phyloP scores from a whole-genome alignment of 2,329 filamentous ascomycete species.

The Epichloe glyceriae region DNA sequence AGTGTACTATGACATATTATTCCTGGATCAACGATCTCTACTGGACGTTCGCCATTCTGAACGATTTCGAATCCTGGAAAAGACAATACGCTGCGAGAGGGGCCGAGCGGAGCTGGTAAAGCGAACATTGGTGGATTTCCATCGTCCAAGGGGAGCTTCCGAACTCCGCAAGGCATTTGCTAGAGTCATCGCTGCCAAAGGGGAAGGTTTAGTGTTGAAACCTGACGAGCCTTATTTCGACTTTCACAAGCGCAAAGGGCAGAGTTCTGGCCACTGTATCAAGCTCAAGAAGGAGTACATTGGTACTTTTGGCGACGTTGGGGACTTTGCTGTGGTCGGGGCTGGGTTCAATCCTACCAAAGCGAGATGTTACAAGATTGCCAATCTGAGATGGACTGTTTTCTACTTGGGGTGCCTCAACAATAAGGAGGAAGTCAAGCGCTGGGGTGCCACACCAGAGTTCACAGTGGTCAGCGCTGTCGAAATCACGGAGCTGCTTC shows the following conservation, averaged over 20 bases:
- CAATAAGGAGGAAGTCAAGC: slow-evolving; percentile 48
- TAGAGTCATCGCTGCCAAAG: slow-evolving; percentile 47
- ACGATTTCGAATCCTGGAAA: slow-evolving; percentile 45
- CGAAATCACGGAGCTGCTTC: slow-evolving; percentile 37
- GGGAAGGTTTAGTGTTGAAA: slow-evolving; percentile 75
- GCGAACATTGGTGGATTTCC: slow-evolving; percentile 56
- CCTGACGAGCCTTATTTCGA: slow-evolving; percentile 68
- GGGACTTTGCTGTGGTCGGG: slow-evolving; percentile 70
- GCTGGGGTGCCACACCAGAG: slow-evolving; percentile 36
- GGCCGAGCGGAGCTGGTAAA: slow-evolving; percentile 57
- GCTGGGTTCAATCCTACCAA: slow-evolving; percentile 55
- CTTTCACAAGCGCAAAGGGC: slow-evolving; percentile 23
- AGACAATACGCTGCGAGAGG: slow-evolving; percentile 35
- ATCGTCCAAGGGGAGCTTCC: slow-evolving; percentile 33
- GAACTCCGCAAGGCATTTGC: slow-evolving; percentile 53
- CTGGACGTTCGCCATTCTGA: slow-evolving; percentile 41
- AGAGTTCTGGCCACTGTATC: slow-evolving; percentile 44
- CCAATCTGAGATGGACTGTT: slow-evolving; percentile 57
- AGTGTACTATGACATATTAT: slow-evolving; percentile 45
- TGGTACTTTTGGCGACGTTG: slow-evolving; percentile 62
- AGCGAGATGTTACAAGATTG: slow-evolving; percentile 41
- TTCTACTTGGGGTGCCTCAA: slow-evolving; percentile 68
- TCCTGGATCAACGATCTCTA: slow-evolving; percentile 40
- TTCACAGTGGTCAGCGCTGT: slow-evolving; percentile 58
- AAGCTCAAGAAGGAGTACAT: slow-evolving; percentile 86